Percentiles rank a stretch among this genome's conserved stretches.
These are phyloP conservation scores for Orbilia quercus DNA, from an alignment of 2,329 filamentous ascomycete species.

Conservation along the genomic window DNA sequence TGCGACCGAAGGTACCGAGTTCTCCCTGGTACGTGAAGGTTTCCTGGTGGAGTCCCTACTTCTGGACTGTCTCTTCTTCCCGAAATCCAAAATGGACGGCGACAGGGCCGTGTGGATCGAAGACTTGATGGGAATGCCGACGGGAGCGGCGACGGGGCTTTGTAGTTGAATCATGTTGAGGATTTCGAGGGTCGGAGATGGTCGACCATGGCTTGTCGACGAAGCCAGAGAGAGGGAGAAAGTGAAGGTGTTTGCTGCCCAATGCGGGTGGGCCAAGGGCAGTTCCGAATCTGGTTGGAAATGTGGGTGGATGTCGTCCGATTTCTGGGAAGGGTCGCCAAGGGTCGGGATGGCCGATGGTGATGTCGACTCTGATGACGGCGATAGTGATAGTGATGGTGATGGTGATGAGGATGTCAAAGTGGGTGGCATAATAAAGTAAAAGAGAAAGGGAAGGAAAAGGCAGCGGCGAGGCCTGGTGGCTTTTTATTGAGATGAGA, in stretches of 20 bases:
- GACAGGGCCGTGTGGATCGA: constrained; percentile 19
- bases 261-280: constrained; percentile 16
- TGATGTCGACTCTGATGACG: constrained; percentile 6
- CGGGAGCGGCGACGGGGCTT: constrained; percentile 43
- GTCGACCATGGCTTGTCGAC: constrained; percentile 49
- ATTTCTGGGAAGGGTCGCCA: constrained; percentile 26
- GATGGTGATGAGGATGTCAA: neutral
- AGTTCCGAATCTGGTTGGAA: constrained; percentile 53
- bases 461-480: constrained; percentile 22
- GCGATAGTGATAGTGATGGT: neutral
- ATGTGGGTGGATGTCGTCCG: constrained; percentile 53
- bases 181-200: constrained; percentile 41
- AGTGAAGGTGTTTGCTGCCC: constrained; percentile 48
- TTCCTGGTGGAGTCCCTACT: constrained; percentile 21
- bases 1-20: constrained; percentile 58
- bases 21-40: constrained; percentile 27
- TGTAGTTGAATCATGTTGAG: constrained; percentile 51
- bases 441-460: constrained; percentile 1
- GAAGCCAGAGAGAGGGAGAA: constrained; percentile 1
- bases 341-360: constrained; percentile 35
- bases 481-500: constrained; percentile 24
- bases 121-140: constrained; percentile 46
- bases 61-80: constrained; percentile 26
- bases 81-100: constrained; percentile 37
- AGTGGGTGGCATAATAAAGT: neutral